Evolutionary conservation across 2,329 filamentous ascomycete genomes (phyloP).

Genomic region (Fusarium tanahbumbuense): DNA sequence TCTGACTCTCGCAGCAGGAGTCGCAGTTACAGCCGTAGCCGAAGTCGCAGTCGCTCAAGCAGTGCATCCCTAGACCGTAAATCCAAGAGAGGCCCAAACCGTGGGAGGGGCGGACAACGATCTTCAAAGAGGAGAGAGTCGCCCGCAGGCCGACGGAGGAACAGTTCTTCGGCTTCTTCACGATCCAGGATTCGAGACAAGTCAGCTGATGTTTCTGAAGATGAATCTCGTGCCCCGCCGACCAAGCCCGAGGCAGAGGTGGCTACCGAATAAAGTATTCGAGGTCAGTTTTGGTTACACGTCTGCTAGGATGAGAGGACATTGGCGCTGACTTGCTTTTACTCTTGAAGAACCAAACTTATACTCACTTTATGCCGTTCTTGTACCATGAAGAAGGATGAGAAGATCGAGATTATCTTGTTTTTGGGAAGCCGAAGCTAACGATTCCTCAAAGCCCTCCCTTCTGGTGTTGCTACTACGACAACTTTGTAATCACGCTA

Average conservation of each 20-base stretch:
- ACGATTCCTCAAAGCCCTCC: conserved; percentile 23
- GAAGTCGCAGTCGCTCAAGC: conserved; percentile 34
- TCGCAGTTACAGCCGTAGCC: conserved; percentile 29
- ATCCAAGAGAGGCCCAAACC: conserved; percentile 19
- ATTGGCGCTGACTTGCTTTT: conserved; percentile 18
- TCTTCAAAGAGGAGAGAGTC: conserved; percentile 31
- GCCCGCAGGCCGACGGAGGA: conserved; percentile 56
- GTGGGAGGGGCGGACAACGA: conserved; percentile 19
- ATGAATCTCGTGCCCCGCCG: conserved; percentile 42
- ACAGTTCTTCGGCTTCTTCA: conserved; percentile 65
- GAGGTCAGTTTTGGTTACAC: conserved; percentile 42
- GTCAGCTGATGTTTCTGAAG: conserved; percentile 67
- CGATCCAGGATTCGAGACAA: conserved; percentile 62
- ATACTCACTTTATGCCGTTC: conserved; percentile 6
- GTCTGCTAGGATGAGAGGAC: background rate
- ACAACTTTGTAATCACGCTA: conserved; percentile 10
- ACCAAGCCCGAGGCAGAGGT: conserved; percentile 33
- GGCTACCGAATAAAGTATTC: conserved; percentile 23
- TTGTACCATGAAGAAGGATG: conserved; percentile 22
- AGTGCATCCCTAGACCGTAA: conserved; percentile 40
- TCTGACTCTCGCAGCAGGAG: conserved; percentile 52
- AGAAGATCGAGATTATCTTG: conserved; percentile 21
- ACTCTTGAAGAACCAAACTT: conserved; percentile 1
- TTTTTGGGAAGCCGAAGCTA: conserved; percentile 31
- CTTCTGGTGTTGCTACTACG: conserved; percentile 1